A percentile compares a stretch with the other conserved stretches of the same genome.
Conservation (phyloP, 2,329 filamentous ascomycete genomes). For the Aspergillus uvarum region DNA sequence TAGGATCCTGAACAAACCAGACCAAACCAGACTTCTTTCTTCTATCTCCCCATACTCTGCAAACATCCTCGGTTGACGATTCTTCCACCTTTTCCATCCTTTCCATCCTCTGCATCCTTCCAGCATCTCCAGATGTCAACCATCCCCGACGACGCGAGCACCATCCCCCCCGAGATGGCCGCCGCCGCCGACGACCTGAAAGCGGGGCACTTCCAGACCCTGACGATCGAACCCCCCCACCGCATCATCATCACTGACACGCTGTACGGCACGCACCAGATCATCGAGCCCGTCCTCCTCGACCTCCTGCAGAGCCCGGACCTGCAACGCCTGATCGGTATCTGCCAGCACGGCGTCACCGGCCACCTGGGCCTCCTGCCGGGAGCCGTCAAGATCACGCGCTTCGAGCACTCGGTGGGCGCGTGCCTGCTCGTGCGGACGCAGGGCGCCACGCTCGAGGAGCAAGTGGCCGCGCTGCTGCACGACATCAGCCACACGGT, state of each 20-base stretch:
- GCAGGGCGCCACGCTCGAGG: constrained; percentile 36
- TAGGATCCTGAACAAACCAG: too few species aligned
- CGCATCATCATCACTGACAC: constrained; percentile 33
- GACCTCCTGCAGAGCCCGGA: constrained; percentile 37
- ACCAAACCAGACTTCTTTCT: neutral
- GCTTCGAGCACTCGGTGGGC: constrained; percentile 44
- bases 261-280: constrained; percentile 35
- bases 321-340: constrained; percentile 34
- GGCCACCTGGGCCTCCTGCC: constrained; percentile 37
- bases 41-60: neutral
- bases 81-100: neutral
- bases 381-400: constrained; percentile 30
- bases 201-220: constrained; percentile 21
- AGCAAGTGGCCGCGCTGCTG: constrained; percentile 42
- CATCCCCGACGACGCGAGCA: neutral
- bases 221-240: constrained; percentile 14
- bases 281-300: constrained; percentile 39
- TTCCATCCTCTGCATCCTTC: neutral
- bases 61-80: neutral
- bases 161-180: neutral
- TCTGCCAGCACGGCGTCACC: constrained; percentile 42
- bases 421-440: constrained; percentile 41
- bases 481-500: constrained; percentile 44
- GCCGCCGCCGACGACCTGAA: neutral
- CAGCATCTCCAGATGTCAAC: neutral